Evolutionary conservation across 2,329 filamentous ascomycete species (phyloP).

Genomic region (Coleophoma eucalyptorum): DNA sequence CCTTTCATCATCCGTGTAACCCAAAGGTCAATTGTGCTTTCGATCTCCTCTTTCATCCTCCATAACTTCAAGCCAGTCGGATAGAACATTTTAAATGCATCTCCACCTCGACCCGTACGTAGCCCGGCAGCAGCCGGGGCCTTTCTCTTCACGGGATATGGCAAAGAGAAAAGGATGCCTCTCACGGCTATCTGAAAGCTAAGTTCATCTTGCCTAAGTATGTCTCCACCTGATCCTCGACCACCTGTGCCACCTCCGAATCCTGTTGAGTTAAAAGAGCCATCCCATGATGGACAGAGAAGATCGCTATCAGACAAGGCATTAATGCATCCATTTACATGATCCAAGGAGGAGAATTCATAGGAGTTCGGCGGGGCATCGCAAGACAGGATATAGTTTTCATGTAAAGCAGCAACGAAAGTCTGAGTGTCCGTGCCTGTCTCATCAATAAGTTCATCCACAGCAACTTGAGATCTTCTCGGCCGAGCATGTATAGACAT

Average conservation of each 20-base stretch:
- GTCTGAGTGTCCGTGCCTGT: slow-evolving; percentile 89
- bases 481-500: slow-evolving; percentile 54
- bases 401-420: slow-evolving; percentile 85
- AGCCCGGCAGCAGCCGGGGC: slow-evolving; percentile 28
- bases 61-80: slow-evolving; percentile 81
- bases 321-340: slow-evolving; percentile 81
- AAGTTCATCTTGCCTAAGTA: slow-evolving; percentile 88
- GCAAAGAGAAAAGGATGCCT: slow-evolving; percentile 80
- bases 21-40: slow-evolving; percentile 68
- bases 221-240: slow-evolving; percentile 61
- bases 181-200: slow-evolving; percentile 87
- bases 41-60: slow-evolving; percentile 78
- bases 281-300: slow-evolving; percentile 68
- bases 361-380: slow-evolving; percentile 47
- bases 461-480: slow-evolving; percentile 59
- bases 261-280: slow-evolving; percentile 61
- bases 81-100: slow-evolving; percentile 88
- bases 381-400: slow-evolving; percentile 90
- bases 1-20: slow-evolving; percentile 57
- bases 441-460: slow-evolving; percentile 83
- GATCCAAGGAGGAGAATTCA: slow-evolving; percentile 65
- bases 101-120: slow-evolving; percentile 37
- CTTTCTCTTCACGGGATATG: slow-evolving; percentile 78
- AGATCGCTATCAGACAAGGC: slow-evolving; percentile 85
- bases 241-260: slow-evolving; percentile 40